Evolutionary conservation across 1,139 yeast genomes (phyloP).

Genomic region (Zygotorulaspora mrakii): DNA sequence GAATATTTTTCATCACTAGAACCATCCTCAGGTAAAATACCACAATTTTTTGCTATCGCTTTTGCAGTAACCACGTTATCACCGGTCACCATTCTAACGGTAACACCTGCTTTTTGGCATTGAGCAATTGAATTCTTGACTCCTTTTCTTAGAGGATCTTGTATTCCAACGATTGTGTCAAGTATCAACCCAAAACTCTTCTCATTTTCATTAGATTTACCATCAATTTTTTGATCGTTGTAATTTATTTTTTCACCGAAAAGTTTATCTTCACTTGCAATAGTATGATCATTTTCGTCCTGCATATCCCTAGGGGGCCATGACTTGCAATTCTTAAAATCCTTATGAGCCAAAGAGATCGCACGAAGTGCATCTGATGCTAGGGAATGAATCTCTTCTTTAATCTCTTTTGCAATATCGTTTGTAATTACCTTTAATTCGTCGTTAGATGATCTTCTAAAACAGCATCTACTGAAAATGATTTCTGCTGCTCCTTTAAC

Average conservation of each 20-base stretch:
- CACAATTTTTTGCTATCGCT: slow-evolving; percentile 84
- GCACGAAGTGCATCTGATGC: slow-evolving; percentile 83
- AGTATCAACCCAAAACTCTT: slow-evolving; percentile 49
- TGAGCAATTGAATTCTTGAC: slow-evolving; percentile 83
- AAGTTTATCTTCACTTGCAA: slow-evolving; percentile 49
- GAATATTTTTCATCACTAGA: slow-evolving; percentile 55
- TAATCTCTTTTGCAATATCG: slow-evolving; percentile 33
- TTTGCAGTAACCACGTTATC: slow-evolving; percentile 87
- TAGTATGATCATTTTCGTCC: slow-evolving; percentile 33
- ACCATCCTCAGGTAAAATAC: slow-evolving; percentile 59
- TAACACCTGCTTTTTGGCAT: slow-evolving; percentile 87
- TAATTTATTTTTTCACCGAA: slow-evolving; percentile 37
- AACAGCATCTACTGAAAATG: slow-evolving; percentile 57
- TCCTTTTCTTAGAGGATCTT: slow-evolving; percentile 89
- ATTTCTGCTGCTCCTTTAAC: slow-evolving; percentile 96
- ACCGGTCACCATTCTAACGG: slow-evolving; percentile 97
- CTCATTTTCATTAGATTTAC: slow-evolving; percentile 11
- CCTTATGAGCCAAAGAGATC: slow-evolving; percentile 76
- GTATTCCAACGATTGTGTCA: slow-evolving; percentile 83
- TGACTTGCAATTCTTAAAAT: slow-evolving; percentile 44
- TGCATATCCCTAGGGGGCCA: slow-evolving; percentile 66
- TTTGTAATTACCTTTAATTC: slow-evolving; percentile 29
- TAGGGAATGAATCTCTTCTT: slow-evolving; percentile 53
- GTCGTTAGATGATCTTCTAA: slow-evolving; percentile 38
- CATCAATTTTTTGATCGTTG: slow-evolving; percentile 22